Percentiles rank a stretch among this genome's conserved stretches.
Conservation (phyloP, 2,329 filamentous ascomycete genomes). For the Mycogone perniciosa region DNA sequence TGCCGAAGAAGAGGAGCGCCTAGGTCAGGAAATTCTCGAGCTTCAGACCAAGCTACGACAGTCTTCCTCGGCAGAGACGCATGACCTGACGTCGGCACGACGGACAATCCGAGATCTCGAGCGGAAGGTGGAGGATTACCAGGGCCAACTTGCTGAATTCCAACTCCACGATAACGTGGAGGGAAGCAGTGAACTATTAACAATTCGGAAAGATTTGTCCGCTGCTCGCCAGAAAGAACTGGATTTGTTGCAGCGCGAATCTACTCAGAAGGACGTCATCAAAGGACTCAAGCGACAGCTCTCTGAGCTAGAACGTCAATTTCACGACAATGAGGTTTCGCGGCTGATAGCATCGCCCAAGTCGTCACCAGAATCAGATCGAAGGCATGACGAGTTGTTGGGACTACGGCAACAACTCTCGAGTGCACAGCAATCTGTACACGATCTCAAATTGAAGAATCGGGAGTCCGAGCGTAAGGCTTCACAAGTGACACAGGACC, state of each 20-base stretch:
- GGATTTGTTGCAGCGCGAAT: slow-evolving; percentile 59
- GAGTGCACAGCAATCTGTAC: slow-evolving; percentile 52
- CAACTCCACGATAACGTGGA: slow-evolving; percentile 31
- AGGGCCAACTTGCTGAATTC: slow-evolving; percentile 34
- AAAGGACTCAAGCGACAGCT: slow-evolving; percentile 60
- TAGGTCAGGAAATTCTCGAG: slow-evolving; percentile 48
- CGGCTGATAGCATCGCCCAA: slow-evolving; percentile 39
- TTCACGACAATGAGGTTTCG: slow-evolving; percentile 57
- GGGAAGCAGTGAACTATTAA: slow-evolving; percentile 49
- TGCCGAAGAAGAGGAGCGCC: slow-evolving; percentile 57
- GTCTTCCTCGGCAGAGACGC: slow-evolving; percentile 42
- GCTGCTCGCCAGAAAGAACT: slow-evolving; percentile 61
- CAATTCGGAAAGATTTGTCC: slow-evolving; percentile 57
- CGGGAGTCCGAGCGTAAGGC: slow-evolving; percentile 46
- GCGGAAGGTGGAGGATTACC: slow-evolving; percentile 49
- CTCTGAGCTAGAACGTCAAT: slow-evolving; percentile 58
- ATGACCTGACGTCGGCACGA: slow-evolving; percentile 53
- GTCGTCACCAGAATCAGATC: slow-evolving; percentile 29
- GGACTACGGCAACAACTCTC: slow-evolving; percentile 56
- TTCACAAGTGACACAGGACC: slow-evolving; percentile 36
- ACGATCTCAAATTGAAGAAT: slow-evolving; percentile 45
- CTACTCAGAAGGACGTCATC: slow-evolving; percentile 54
- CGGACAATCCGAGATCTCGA: slow-evolving; percentile 62
- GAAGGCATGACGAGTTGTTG: slow-evolving; percentile 42
- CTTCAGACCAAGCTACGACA: slow-evolving; percentile 41